These are phyloP conservation scores for Penicillium waksmanii DNA, from an alignment of 495 filamentous ascomycete species.

Conservation along the genomic window DNA sequence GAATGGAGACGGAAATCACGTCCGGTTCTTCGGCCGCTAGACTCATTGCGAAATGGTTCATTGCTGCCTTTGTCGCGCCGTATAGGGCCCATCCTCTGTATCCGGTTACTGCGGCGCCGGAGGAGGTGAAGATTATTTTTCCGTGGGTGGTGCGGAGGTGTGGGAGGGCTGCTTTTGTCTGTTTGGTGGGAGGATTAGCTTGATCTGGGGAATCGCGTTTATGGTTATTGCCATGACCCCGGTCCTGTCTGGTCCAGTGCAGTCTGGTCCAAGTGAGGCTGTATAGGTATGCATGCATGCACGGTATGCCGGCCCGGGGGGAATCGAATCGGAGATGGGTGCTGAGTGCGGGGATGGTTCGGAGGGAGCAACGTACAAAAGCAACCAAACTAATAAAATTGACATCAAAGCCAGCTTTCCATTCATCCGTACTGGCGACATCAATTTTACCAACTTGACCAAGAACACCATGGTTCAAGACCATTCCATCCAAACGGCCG, in stretches of 20 bases:
- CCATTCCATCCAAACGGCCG: constrained; percentile 75
- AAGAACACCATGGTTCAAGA: constrained; percentile 86
- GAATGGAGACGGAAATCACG: constrained; percentile 69
- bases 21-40: constrained; percentile 79
- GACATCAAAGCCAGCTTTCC: constrained; percentile 75
- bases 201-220: too few species aligned
- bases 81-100: constrained; percentile 82
- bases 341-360: not conserved
- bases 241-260: too few species aligned
- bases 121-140: constrained; percentile 73
- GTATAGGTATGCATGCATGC: too few species aligned
- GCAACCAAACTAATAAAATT: constrained; percentile 83
- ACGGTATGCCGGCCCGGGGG: too few species aligned
- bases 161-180: constrained; percentile 77
- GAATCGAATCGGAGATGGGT: too few species aligned
- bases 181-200: not conserved
- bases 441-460: constrained; percentile 75
- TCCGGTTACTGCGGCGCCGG: constrained; percentile 68
- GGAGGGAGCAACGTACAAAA: constrained; percentile 58
- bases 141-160: constrained; percentile 70
- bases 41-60: constrained; percentile 79
- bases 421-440: constrained; percentile 66
- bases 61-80: constrained; percentile 82
- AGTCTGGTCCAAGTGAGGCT: too few species aligned
- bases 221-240: too few species aligned